Base-by-base conservation (phyloP, 768 basidiomycete species). In the Pleurotus ostreatus region DNA sequence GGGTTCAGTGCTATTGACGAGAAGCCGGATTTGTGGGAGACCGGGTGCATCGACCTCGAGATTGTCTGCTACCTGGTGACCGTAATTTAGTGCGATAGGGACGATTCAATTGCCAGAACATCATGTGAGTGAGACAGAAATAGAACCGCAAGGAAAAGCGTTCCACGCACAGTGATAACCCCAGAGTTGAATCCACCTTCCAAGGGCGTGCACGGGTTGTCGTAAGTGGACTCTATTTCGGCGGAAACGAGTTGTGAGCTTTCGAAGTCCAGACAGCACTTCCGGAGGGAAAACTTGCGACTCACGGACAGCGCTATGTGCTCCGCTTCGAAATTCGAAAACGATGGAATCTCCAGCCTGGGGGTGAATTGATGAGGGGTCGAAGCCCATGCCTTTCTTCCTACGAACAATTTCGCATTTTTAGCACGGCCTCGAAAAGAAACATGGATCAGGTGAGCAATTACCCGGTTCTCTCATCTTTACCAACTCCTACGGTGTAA, bases 391-490 rank as follows among this genome's bases (percentile, higher is more conserved):
- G 13, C 75, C 75, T 56, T 75, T 75, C 59, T 71, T 66, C 22
- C 74, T 76, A 41, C 16, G 46, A 46, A 41, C 38, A 53, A n/a
- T 13, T 23, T 16, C 34, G 54, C 39, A 34, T 23, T 25, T 23
- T 18, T 13, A 34, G 44, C 26, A 34, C 9, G 30, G 30, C 9
- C 30, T 48, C 48, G 18, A 30, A 48, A 18, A 5, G 12, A 34
- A 15, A 46, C 18, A 34, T 16, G 23, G 41, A 43, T 40, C 30
- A 11, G 37, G 15, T 4, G 26, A 16, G 20, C 23, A 61, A 63
- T 9, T 16, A 74, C 74, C 75, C 75, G 15, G 72, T 76, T 15
- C 65, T 70, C 60, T 75, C 74, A 59, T 75, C 72, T 54, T 75
- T 74, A 3, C 75, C 72, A 30, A 75, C 74, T 26, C 70, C 71